Evolutionary conservation across 768 basidiomycete species (phyloP), one percentile per base, ranked within the genome.

Genomic region (Tylopilus felleus): DNA sequence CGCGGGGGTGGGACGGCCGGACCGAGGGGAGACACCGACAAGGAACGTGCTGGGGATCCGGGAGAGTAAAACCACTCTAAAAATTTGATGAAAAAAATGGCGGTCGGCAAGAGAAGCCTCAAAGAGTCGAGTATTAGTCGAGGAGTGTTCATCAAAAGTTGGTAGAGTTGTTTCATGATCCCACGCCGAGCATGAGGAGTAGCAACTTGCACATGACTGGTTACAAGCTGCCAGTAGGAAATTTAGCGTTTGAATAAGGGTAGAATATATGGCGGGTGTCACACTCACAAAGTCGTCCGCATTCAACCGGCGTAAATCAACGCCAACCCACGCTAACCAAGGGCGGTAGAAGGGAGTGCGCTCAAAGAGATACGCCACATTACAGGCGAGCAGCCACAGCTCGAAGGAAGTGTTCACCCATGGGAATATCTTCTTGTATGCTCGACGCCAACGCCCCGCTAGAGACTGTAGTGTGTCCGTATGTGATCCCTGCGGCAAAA

Each of bases 1-100:
- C 77, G 78, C 41, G 90, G 94, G 14, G 90, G 90, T 58, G 88
- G 87, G 40, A 91, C 78, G 2, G 82, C 77, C 27, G 86, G 89
- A 8, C 85, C 88, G 48, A 80, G 78, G 28, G 73, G 75, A 12
- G 82, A 83, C 29, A 77, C 77, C 9, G 83, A 78, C 49, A 90
- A 72, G n/a, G 83, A 82, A 38, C 85, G 82, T 17, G 89, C 90
- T 4, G 89, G 94, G 12, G 92, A 97, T 41, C 81, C 80, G 21
- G 97, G 94, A 5, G 93, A 95, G 66, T 98, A 98, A 94, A 96
- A 99, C 94, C 97, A 99, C 72, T 98, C 94, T 43, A 97, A 77
- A 72, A 98, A 95, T 71, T 94, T 96, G 75, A 99, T 77, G 67
- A 92, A 90, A 71, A 99, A 96, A 54, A 99, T 93, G 39, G 88